Base-by-base conservation (phyloP, 306 rosid species). In the Casuarina glauca region DNA sequence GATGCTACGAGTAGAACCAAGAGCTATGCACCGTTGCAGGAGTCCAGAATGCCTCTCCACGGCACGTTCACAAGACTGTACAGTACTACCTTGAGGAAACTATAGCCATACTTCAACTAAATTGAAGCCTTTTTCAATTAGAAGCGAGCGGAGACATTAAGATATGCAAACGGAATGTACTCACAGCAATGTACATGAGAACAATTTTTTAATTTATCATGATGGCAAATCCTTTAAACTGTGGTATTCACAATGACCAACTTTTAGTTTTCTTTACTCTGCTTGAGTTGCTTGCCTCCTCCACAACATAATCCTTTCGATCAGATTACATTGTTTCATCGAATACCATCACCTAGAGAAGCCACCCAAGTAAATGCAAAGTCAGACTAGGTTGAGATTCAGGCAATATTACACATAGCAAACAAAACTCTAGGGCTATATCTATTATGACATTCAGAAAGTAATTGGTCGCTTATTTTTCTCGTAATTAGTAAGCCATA, bases 301-400 rank as follows among this genome's bases (percentile, higher is more conserved):
- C 91, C 61, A 82, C 85, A 80, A 90, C 81, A n/a, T 49, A 63
- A 73, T 78, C 80, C 77, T 79, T 75, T 62, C 67, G 42, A 71
- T 76, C 88, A 81, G 86, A 64, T 87, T 81, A 89, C 4, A 96
- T 77, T 77, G 94, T 84, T 84, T 94, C 98, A 85, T 94, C 90
- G 82, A 91, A 94, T 75, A 82, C 91, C 97, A 91, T 90, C 82
- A 85, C 98, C 98, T 91, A 85, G 1, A 69, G 71, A 67, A 42
- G 71, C 71, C 71, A 67, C 17, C 50, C 71, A 9, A 42, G n/a
- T 42, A n/a, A 42, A 66, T 17, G 17, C 6, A 3, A 42, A 66
- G 49, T 66, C 71, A 67, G 71, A 67, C 7, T 41, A 39, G 42
- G 71, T 39, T 16, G 2, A 67, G 71, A 67, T 67, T 67, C 32